These are phyloP conservation scores for Rhodamnia rubescens DNA, from an alignment of 345 rosid genomes.

Conservation along the genomic window DNA sequence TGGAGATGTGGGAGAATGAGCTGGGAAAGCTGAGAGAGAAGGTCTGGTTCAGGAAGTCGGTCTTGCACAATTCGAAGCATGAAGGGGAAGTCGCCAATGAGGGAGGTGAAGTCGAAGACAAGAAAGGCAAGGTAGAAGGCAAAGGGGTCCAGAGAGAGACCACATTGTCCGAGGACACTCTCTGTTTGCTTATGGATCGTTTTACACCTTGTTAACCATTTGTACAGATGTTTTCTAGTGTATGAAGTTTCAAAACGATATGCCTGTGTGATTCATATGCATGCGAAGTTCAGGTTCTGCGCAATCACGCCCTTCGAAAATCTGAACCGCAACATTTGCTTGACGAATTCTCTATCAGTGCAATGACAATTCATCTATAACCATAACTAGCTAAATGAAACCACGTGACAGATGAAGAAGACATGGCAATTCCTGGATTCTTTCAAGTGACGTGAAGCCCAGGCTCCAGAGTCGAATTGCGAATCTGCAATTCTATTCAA, in stretches of 20 bases:
- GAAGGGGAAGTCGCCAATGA: neutral
- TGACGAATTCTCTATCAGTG: accelerated
- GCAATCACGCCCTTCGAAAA: neutral
- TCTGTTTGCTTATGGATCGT: neutral
- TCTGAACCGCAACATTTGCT: neutral
- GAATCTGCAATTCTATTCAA: neutral
- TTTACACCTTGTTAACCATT: neutral
- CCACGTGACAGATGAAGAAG: neutral
- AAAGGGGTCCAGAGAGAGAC: neutral
- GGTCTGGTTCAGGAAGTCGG: neutral
- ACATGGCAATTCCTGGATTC: neutral
- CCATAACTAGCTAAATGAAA: neutral
- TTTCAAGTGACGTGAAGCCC: neutral
- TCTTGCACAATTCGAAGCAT: neutral
- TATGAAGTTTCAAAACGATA: neutral
- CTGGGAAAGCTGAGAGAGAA: neutral
- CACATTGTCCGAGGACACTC: neutral
- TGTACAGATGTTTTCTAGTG: neutral
- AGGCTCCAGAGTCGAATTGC: neutral
- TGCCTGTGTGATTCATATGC: neutral
- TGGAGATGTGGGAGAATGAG: constrained; percentile 25
- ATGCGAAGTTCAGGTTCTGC: neutral
- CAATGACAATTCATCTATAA: neutral
- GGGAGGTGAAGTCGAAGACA: neutral
- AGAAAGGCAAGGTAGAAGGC: neutral